phyloP scores from a whole-genome alignment of 1,284 basidiomycete genomes.

The Malassezia globosa region DNA sequence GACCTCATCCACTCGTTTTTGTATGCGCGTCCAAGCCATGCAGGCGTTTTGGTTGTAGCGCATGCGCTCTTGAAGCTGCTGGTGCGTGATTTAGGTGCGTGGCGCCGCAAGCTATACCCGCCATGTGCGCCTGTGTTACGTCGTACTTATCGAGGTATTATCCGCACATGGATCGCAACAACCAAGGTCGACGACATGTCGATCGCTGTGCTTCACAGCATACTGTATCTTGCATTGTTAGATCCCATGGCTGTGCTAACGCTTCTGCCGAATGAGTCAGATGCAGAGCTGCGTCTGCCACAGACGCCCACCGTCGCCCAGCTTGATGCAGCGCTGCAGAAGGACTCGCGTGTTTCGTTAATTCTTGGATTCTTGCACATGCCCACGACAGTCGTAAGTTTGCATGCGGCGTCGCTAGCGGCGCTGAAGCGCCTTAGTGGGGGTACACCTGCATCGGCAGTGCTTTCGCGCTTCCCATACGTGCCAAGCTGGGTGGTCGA shows the following conservation, averaged over 20 bases:
- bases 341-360: not conserved
- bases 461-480: not conserved
- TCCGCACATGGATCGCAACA: not conserved
- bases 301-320: not conserved
- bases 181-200: not conserved
- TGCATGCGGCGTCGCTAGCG: not conserved
- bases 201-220: not conserved
- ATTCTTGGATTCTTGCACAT: not conserved
- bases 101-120: not conserved
- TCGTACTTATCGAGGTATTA: not conserved
- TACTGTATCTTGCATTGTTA: not conserved
- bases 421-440: slow-evolving; percentile 1
- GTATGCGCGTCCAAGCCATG: not conserved
- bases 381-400: not conserved
- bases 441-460: not conserved
- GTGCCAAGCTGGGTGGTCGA: not conserved
- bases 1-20: not conserved
- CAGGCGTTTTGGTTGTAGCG: not conserved
- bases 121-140: slow-evolving; percentile 1
- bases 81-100: not conserved
- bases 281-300: not conserved
- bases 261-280: not conserved
- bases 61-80: not conserved
- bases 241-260: not conserved
- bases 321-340: not conserved